Base-by-base conservation (phyloP, 768 basidiomycete genomes). In the Leccinum imitatum region DNA sequence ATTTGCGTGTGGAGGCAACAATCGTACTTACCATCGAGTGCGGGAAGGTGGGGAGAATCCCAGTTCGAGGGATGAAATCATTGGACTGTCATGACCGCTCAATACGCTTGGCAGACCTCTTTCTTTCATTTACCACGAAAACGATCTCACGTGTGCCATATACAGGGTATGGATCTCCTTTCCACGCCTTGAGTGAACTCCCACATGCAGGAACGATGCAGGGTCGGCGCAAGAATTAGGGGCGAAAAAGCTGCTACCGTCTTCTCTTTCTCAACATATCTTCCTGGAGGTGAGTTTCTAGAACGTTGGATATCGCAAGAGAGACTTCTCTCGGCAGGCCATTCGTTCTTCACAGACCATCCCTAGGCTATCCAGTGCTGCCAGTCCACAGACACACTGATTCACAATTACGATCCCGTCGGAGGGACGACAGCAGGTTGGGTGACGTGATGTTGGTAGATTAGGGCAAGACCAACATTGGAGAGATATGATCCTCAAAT, bases 291-390 rank as follows among this genome's bases (percentile, higher is more conserved):
- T 1, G 15, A 39, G 7, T 15, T 39, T 48, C 46, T 2, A 57
- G 66, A 46, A 63, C 61, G 3, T n/a, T 66, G 63, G 69, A 67
- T 62, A 6, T 70, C 19, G 51, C 64, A 63, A 37, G 68, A 35
- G 68, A 67, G 61, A 1, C 14, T 68, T 11, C 59, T 67, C 31
- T 70, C 67, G 3, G 55, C 54, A 0, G 62, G 65, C 21, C 53
- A 56, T 33, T 46, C 64, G 14, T 63, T 66, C 63, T 67, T 68
- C 53, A 69, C 68, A 1, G 54, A 59, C 8, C 57, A 64, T 19
- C 63, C 21, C 41, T 35, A 14, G 6, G 33, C 56, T 7, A 15
- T 58, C 6, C 57, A 55, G 39, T 63, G 63, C 6, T 63, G 61
- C n/a, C 61, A 68, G 3, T 66, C 61, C 17, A 7, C 61, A 1